Evolutionary conservation across 108 stramenopile genomes (phyloP), one percentile per base, ranked within the genome.

Genomic region (Parmales sp.): DNA sequence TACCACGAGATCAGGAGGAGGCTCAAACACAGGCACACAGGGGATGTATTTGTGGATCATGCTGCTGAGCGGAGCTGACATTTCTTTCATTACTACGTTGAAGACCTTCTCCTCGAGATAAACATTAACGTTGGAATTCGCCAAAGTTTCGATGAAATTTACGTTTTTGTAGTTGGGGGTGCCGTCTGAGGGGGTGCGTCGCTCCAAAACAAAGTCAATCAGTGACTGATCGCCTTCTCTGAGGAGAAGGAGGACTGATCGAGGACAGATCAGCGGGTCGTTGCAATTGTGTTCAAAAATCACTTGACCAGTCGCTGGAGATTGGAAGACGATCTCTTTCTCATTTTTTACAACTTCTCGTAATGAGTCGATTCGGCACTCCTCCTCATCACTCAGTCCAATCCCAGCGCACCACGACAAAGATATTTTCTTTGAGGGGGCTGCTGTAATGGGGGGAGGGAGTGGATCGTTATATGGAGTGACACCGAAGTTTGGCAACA

Each of bases 281-380:
- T 6, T 6, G 20, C 13, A 22, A 16, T 6, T 60, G 54, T 60
- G 54, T 11, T 28, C 36, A 5, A 60, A 34, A 1, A 60, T 60
- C 13, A 60, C 54, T 34, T 60, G 54, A 16, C 54, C 54, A 13
- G 54, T 60, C 18, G 54, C 54, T 19, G 54, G 54, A 3, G 54
- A 60, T 23, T 48, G 46, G n/a, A n/a, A n/a, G n/a, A n/a, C n/a
- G n/a, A n/a, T n/a, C n/a, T n/a, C n/a, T n/a, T n/a, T n/a, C n/a
- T n/a, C n/a, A n/a, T n/a, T n/a, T n/a, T n/a, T n/a, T n/a, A n/a
- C n/a, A n/a, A n/a, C n/a, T n/a, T n/a, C n/a, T n/a, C n/a, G n/a
- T n/a, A n/a, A n/a, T n/a, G n/a, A n/a, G n/a, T n/a, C n/a, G n/a
- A n/a, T n/a, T n/a, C n/a, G n/a, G n/a, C n/a, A n/a, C n/a, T n/a